phyloP scores from a whole-genome alignment of 1,284 basidiomycete genomes.

The Pseudozyma sp. region DNA sequence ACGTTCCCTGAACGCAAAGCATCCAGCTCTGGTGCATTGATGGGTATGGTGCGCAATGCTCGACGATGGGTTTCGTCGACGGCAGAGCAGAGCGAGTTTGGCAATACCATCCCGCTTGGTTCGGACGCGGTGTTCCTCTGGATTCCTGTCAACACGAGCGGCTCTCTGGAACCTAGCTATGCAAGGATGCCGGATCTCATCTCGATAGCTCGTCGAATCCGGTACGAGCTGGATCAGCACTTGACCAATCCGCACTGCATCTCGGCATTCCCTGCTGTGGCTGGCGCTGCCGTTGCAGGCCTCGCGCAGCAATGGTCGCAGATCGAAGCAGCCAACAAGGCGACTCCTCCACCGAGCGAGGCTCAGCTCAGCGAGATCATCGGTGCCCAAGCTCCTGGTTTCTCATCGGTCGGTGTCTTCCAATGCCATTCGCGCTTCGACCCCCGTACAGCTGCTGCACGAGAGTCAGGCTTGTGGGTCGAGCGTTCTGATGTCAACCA shows the following conservation, averaged over 20 bases:
- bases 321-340: slow-evolving; percentile 4
- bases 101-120: slow-evolving; percentile 23
- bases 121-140: slow-evolving; percentile 47
- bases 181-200: slow-evolving; percentile 10
- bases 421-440: slow-evolving; percentile 13
- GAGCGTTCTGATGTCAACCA: slow-evolving; percentile 19
- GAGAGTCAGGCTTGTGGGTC: slow-evolving; percentile 21
- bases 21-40: slow-evolving; percentile 27
- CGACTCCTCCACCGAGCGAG: background rate
- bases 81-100: background rate
- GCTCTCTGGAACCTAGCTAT: slow-evolving; percentile 15
- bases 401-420: slow-evolving; percentile 19
- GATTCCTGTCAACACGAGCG: slow-evolving; percentile 28
- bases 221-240: slow-evolving; percentile 22
- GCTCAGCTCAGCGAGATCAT: slow-evolving; percentile 17
- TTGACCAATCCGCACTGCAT: slow-evolving; percentile 30
- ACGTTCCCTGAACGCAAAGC: slow-evolving; percentile 34
- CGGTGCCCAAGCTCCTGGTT: slow-evolving; percentile 36
- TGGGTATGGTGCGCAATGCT: slow-evolving; percentile 48
- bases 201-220: slow-evolving; percentile 6
- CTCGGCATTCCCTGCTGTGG: slow-evolving; percentile 6
- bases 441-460: slow-evolving; percentile 8
- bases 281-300: slow-evolving; percentile 4
- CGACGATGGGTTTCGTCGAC: slow-evolving; percentile 32
- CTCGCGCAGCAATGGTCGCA: slow-evolving; percentile 16